These are phyloP conservation scores for Cyphellophora attinorum DNA, from an alignment of 2,329 filamentous ascomycete genomes.

Conservation along the genomic window DNA sequence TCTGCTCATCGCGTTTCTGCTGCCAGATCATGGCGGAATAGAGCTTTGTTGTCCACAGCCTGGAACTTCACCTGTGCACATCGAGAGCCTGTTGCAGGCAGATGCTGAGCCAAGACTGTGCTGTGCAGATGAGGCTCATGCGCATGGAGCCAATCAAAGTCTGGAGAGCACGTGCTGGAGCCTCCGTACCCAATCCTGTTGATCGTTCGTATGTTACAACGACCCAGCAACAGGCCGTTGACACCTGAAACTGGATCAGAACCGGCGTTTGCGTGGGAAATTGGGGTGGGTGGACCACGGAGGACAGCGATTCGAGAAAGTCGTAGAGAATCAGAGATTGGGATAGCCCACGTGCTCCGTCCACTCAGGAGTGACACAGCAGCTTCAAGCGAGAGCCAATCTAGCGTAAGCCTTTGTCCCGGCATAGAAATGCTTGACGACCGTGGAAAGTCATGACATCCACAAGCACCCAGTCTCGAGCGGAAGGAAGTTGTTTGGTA, in stretches of 20 bases:
- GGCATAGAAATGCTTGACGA: too few relatives aligned
- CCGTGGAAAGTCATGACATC: too few relatives aligned
- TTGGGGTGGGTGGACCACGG: background rate
- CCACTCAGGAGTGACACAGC: too few relatives aligned
- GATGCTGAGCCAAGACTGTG: background rate
- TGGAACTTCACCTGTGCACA: background rate
- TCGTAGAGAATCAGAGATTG: too few relatives aligned
- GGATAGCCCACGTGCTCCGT: too few relatives aligned
- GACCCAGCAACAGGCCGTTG: background rate
- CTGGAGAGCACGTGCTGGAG: too few relatives aligned
- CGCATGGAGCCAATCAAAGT: background rate
- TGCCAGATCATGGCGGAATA: background rate
- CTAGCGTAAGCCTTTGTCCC: too few relatives aligned
- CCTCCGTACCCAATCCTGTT: background rate
- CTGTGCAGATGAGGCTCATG: background rate
- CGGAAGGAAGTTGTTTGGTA: too few relatives aligned
- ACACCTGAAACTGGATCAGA: background rate
- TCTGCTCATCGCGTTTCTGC: background rate
- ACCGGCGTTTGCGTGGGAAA: background rate
- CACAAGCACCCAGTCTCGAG: too few relatives aligned
- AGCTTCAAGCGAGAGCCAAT: too few relatives aligned
- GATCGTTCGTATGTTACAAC: too few relatives aligned
- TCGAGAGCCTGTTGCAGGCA: background rate
- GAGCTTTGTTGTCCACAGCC: background rate
- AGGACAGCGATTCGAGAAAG: slow-evolving; percentile 1